Base-by-base conservation (phyloP, 371 early-diverging fungal species). In the Rhizopus microsporus region DNA sequence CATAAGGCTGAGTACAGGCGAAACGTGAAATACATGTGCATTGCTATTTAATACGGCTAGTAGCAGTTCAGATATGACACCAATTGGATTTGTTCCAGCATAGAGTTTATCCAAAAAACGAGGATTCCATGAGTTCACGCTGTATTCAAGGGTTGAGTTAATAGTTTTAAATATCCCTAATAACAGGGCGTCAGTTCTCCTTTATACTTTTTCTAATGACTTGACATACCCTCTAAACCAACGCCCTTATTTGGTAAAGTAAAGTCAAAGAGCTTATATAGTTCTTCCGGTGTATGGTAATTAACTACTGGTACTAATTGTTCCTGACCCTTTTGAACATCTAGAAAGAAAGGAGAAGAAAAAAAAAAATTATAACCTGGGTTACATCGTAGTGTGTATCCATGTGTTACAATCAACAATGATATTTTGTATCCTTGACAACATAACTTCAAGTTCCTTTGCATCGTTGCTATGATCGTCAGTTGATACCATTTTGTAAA, bases 81-180 rank as follows among this genome's bases (percentile, higher is more conserved):
- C 92, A 62, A 92, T 86, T 7, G 93, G 89, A 44, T 88, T 88
- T 0, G 90, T 84, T 3, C 90, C 86, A 7, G 95, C 85, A 61
- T 93, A 94, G 7, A 94, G 73, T 61, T 93, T 94, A 69, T 93
- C 93, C 78, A 93, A 75, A 60, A 93, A 94, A 15, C 87, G 67
- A 8, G 89, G 87, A 69, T 88, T 87, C 86, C 88, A 89, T n/a
- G 82, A 68, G 62, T 85, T 81, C 50, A 87, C 84, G 62, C 83
- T 87, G 62, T 80, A 77, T 33, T 70, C 48, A 17, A 88, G 53
- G 0, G 85, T 77, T 34, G 77, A 71, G 33, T 79, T 72, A 62
- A 88, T 74, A 32, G 77, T 61, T 7, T 76, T 72, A 60, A 87
- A 83, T 12, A 80, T 77, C 12, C 72, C 83, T 84, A 45, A n/a